Evolutionary conservation across 495 filamentous ascomycete species (phyloP).

Genomic region (Eremomyces bilateralis): DNA sequence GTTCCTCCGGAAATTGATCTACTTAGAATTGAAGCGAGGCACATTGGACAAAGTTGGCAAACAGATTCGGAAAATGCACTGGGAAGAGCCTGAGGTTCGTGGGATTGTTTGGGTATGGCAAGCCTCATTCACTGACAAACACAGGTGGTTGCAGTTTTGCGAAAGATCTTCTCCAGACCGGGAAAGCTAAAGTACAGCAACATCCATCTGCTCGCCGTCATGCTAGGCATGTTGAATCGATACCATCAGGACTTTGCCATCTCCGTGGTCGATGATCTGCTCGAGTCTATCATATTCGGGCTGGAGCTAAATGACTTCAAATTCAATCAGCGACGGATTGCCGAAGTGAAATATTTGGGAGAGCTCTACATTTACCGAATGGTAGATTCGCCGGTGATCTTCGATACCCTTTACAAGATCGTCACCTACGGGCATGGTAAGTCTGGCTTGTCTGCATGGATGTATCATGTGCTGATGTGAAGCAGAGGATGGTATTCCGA

Average conservation of each 20-base stretch:
- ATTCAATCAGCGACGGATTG: slow-evolving; percentile 86
- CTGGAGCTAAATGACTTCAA: slow-evolving; percentile 95
- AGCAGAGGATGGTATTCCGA: slow-evolving; percentile 51
- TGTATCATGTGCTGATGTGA: slow-evolving; percentile 4
- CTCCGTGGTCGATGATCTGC: slow-evolving; percentile 65
- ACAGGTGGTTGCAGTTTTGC: slow-evolving; percentile 56
- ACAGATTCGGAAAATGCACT: slow-evolving; percentile 85
- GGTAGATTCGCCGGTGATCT: slow-evolving; percentile 87
- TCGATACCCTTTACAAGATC: slow-evolving; percentile 86
- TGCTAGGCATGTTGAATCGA: slow-evolving; percentile 68
- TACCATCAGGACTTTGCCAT: slow-evolving; percentile 86
- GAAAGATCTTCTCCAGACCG: slow-evolving; percentile 85
- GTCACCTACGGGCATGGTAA: slow-evolving; percentile 71
- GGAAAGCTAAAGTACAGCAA: slow-evolving; percentile 96
- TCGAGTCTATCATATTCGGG: slow-evolving; percentile 73
- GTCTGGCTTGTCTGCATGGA: slow-evolving; percentile 7
- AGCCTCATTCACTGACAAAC: not conserved
- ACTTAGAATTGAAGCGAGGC: slow-evolving; percentile 78
- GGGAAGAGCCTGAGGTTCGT: slow-evolving; percentile 72
- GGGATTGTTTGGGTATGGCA: not conserved
- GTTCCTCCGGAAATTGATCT: slow-evolving; percentile 79
- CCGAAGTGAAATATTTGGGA: slow-evolving; percentile 88
- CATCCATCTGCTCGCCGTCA: slow-evolving; percentile 80
- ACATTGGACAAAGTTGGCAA: slow-evolving; percentile 85
- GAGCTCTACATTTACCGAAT: slow-evolving; percentile 97